Percentiles rank a stretch among this genome's conserved stretches.
Conservation (phyloP, 2,329 filamentous ascomycete genomes). For the Capronia epimyces region DNA sequence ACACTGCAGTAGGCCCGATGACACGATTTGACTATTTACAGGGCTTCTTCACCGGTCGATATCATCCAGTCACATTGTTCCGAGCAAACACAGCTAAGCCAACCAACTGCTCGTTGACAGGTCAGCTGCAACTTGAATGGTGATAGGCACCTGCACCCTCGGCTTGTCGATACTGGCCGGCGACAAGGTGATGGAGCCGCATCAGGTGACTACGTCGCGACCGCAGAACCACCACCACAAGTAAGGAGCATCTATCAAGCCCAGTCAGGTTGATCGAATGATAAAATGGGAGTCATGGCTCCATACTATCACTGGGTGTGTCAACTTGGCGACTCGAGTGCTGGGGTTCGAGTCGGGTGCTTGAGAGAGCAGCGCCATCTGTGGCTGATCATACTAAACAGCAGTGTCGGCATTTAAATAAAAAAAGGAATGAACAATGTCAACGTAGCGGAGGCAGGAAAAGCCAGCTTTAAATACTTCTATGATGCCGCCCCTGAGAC, state of each 20-base stretch:
- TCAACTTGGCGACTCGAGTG: too few relatives aligned
- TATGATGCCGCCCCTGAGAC: neutral
- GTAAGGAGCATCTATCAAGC: too few relatives aligned
- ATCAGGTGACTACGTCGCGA: neutral
- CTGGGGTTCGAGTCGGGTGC: too few relatives aligned
- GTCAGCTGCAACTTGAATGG: neutral
- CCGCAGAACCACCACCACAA: too few relatives aligned
- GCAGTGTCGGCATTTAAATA: neutral
- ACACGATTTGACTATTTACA: too few relatives aligned
- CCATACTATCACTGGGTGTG: too few relatives aligned
- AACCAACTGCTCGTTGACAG: neutral
- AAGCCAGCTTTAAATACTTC: neutral
- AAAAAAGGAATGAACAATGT: neutral
- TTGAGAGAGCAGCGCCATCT: too few relatives aligned
- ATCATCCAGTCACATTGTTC: conserved; percentile 2
- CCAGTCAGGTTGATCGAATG: neutral
- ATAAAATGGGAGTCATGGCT: too few relatives aligned
- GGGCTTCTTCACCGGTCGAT: conserved; percentile 5
- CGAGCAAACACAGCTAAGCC: neutral
- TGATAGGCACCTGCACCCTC: neutral
- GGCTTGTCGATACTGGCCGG: neutral
- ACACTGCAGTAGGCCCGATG: neutral
- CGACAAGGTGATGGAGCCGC: neutral
- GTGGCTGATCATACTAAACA: too few relatives aligned
- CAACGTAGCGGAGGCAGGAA: neutral